Percentiles rank a stretch among this genome's conserved stretches.
These are phyloP conservation scores for Neophaeococcomyces mojaviensis DNA, from an alignment of 2,329 filamentous ascomycete genomes.

Conservation along the genomic window DNA sequence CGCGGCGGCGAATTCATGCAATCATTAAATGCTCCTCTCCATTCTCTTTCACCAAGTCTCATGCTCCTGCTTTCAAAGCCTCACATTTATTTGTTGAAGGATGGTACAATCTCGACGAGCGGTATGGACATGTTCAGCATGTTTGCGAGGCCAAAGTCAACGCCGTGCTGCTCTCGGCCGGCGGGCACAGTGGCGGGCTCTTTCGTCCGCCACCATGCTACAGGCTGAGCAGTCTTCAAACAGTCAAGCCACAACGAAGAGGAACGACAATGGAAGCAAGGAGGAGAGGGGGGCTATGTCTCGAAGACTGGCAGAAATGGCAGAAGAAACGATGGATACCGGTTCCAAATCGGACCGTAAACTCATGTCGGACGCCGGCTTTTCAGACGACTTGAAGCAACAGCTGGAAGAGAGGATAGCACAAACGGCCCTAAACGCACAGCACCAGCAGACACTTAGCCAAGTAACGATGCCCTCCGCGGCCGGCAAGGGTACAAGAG, in stretches of 20 bases:
- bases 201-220: slow-evolving; percentile 8
- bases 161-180: slow-evolving; percentile 7
- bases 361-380: slow-evolving; percentile 54
- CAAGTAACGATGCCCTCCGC: slow-evolving; percentile 48
- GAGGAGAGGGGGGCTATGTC: slow-evolving; percentile 53
- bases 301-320: slow-evolving; percentile 51
- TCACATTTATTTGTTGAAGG: slow-evolving; percentile 10
- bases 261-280: slow-evolving; percentile 16
- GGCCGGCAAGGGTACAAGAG: slow-evolving; percentile 61
- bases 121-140: slow-evolving; percentile 19
- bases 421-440: slow-evolving; percentile 46
- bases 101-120: slow-evolving; percentile 16
- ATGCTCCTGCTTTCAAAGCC: slow-evolving; percentile 3
- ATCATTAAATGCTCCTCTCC: background rate
- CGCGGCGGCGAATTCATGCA: too few relatives aligned
- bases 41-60: background rate
- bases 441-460: slow-evolving; percentile 48
- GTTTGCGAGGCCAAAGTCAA: slow-evolving; percentile 17
- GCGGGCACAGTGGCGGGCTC: slow-evolving; percentile 9
- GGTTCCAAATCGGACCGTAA: slow-evolving; percentile 49
- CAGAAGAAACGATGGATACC: slow-evolving; percentile 49
- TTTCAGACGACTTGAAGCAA: slow-evolving; percentile 53
- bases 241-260: background rate
- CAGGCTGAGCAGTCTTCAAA: slow-evolving; percentile 7
- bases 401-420: slow-evolving; percentile 53